Percentiles rank a stretch among this genome's conserved stretches.
Evolutionary conservation across 1,284 basidiomycete species (phyloP).

Genomic region (Boletus semigastroideus): DNA sequence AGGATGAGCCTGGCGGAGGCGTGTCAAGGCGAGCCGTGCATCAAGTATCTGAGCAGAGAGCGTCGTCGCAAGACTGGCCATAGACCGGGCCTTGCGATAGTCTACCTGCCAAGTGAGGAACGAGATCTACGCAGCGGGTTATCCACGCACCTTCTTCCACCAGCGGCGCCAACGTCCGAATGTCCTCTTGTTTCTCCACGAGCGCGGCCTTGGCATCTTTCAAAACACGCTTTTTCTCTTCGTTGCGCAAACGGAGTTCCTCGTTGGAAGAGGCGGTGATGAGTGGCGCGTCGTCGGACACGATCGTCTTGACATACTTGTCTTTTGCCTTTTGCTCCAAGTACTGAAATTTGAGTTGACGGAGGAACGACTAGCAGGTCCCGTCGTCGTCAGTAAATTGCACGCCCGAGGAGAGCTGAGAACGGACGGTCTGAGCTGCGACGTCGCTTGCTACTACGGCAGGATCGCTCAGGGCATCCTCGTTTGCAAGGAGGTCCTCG

Average conservation of each 20-base stretch:
- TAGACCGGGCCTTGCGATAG: conserved; percentile 51
- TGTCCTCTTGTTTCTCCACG: conserved; percentile 58
- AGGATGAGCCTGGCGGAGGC: conserved; percentile 77
- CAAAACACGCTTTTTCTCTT: conserved; percentile 65
- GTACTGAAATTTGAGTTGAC: conserved; percentile 85
- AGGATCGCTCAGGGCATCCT: conserved; percentile 32
- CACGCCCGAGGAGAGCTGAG: not conserved
- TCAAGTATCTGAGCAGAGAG: conserved; percentile 78
- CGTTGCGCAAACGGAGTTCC: conserved; percentile 57
- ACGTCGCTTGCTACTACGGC: conserved; percentile 34
- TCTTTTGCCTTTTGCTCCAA: conserved; percentile 86
- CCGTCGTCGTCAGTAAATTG: conserved; percentile 1
- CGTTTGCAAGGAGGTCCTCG: conserved; percentile 24
- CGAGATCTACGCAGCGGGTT: not conserved
- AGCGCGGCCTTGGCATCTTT: conserved; percentile 64
- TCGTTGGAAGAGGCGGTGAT: conserved; percentile 76
- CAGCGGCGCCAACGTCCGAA: conserved; percentile 58
- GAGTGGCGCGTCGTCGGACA: conserved; percentile 76
- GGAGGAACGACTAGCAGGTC: conserved; percentile 60
- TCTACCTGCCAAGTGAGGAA: conserved; percentile 40
- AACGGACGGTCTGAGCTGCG: conserved; percentile 27
- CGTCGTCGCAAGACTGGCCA: conserved; percentile 54
- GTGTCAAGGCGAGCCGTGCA: conserved; percentile 72
- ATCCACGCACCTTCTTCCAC: conserved; percentile 61
- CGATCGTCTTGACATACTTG: conserved; percentile 80